These are phyloP conservation scores for Chalaropsis thielavioides DNA, from an alignment of 2,329 filamentous ascomycete genomes.

Conservation along the genomic window DNA sequence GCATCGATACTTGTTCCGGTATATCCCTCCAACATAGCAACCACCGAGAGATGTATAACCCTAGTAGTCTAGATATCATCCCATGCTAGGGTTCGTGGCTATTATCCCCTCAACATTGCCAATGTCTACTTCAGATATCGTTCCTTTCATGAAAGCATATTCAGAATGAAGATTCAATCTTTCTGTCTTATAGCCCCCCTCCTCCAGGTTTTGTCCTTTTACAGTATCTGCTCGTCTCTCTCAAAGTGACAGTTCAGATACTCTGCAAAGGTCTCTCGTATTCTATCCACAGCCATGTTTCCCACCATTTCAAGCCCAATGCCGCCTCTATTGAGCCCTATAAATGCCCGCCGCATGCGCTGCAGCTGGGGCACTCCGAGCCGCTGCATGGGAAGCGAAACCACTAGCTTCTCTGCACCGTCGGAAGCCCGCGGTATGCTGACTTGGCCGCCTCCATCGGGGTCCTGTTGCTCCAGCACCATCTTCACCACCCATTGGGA, in stretches of 20 bases:
- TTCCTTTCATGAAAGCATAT: too few relatives aligned
- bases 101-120: too few relatives aligned
- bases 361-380: conserved; percentile 63
- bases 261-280: conserved; percentile 49
- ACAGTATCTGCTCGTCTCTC: conserved; percentile 33
- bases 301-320: conserved; percentile 44
- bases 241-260: conserved; percentile 54
- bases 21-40: too few relatives aligned
- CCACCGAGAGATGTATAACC: too few relatives aligned
- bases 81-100: too few relatives aligned
- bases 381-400: conserved; percentile 52
- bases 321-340: conserved; percentile 57
- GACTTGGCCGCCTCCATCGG: conserved; percentile 51
- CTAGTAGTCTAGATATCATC: too few relatives aligned
- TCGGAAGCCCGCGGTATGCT: conserved; percentile 26
- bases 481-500: conserved; percentile 62
- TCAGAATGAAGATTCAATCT: too few relatives aligned
- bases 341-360: conserved; percentile 61
- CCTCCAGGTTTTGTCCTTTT: background rate
- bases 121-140: too few relatives aligned
- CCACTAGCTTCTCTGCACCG: conserved; percentile 35
- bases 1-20: too few relatives aligned
- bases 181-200: background rate
- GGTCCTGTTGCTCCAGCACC: conserved; percentile 54
- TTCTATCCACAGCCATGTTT: conserved; percentile 38